Evolutionary conservation across 1,139 yeast genomes (phyloP).

Genomic region (Yamadazyma diospyri): DNA sequence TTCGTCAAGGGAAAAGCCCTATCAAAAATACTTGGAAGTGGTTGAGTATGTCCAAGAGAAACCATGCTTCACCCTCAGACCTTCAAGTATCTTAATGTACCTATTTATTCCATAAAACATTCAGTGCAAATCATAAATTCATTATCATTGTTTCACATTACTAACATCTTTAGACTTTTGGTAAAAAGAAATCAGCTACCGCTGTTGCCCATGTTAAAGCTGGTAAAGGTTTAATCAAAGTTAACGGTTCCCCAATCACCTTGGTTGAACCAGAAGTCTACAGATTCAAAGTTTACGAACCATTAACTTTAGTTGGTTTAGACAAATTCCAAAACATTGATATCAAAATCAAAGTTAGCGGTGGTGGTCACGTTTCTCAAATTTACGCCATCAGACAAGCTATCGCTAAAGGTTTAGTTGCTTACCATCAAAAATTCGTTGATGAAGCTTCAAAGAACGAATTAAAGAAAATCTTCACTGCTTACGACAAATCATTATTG

Average conservation of each 20-base stretch:
- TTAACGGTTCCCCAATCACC: constrained; percentile 98
- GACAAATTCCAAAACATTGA: constrained; percentile 98
- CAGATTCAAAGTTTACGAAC: constrained; percentile 99
- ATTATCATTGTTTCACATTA: constrained; percentile 18
- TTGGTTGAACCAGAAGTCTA: constrained; percentile 98
- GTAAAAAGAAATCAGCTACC: constrained; percentile 99
- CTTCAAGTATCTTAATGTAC: too few species aligned
- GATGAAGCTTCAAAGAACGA: constrained; percentile 99
- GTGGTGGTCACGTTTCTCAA: constrained; percentile 99
- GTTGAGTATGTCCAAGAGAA: too few species aligned
- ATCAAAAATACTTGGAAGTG: too few species aligned
- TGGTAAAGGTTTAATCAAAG: constrained; percentile 99
- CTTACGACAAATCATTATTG: constrained; percentile 99
- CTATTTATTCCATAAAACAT: too few species aligned
- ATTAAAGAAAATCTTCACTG: constrained; percentile 94
- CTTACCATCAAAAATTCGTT: constrained; percentile 98
- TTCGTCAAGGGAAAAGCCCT: too few species aligned
- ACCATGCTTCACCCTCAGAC: too few species aligned
- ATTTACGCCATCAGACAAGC: constrained; percentile 99
- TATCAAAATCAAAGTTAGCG: constrained; percentile 98
- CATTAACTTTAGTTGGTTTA: constrained; percentile 95
- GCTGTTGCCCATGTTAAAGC: constrained; percentile 99
- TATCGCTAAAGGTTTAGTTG: constrained; percentile 98
- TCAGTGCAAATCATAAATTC: too few species aligned
- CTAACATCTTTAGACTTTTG: constrained; percentile 77